These are phyloP conservation scores for Capsicum rhomboideum DNA, from an alignment of 257 asterid genomes.

Conservation along the genomic window DNA sequence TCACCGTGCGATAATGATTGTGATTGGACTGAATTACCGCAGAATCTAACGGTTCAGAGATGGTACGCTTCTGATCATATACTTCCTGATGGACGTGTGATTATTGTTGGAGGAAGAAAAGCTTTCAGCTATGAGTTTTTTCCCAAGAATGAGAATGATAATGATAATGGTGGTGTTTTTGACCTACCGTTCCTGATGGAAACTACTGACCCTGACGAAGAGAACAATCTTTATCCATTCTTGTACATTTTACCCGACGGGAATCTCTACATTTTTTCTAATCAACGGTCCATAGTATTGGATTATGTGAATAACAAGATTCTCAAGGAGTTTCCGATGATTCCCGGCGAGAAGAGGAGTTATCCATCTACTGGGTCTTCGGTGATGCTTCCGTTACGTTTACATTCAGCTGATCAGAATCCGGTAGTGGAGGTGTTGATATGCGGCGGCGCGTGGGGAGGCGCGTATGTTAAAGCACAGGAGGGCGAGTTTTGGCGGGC, in stretches of 20 bases:
- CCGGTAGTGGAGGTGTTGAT: slow-evolving; percentile 53
- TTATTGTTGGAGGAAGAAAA: slow-evolving; percentile 72
- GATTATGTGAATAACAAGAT: slow-evolving; percentile 44
- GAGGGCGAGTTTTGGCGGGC: slow-evolving; percentile 26
- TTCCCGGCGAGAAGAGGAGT: slow-evolving; percentile 58
- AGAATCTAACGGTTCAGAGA: slow-evolving; percentile 32
- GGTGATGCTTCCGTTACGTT: slow-evolving; percentile 50
- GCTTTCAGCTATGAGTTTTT: slow-evolving; percentile 78
- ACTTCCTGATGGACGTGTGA: slow-evolving; percentile 72
- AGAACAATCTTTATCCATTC: slow-evolving; percentile 89
- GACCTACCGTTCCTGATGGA: slow-evolving; percentile 40
- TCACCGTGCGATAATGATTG: slow-evolving; percentile 26
- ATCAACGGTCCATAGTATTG: slow-evolving; percentile 37
- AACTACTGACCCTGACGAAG: slow-evolving; percentile 64
- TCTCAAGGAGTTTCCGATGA: slow-evolving; percentile 41
- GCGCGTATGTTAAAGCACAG: slow-evolving; percentile 36
- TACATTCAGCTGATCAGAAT: neutral
- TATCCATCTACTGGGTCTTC: slow-evolving; percentile 84
- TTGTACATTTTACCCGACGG: slow-evolving; percentile 71
- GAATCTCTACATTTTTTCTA: slow-evolving; percentile 69
- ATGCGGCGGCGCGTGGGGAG: slow-evolving; percentile 78
- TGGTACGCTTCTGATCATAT: slow-evolving; percentile 75
- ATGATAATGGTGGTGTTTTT: neutral
- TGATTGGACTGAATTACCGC: slow-evolving; percentile 47
- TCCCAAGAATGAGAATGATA: slow-evolving; percentile 22